A percentile compares a stretch with the other conserved stretches of the same genome.
phyloP scores from a whole-genome alignment of 2,329 filamentous ascomycete genomes.

The Xylariaceae sp. region DNA sequence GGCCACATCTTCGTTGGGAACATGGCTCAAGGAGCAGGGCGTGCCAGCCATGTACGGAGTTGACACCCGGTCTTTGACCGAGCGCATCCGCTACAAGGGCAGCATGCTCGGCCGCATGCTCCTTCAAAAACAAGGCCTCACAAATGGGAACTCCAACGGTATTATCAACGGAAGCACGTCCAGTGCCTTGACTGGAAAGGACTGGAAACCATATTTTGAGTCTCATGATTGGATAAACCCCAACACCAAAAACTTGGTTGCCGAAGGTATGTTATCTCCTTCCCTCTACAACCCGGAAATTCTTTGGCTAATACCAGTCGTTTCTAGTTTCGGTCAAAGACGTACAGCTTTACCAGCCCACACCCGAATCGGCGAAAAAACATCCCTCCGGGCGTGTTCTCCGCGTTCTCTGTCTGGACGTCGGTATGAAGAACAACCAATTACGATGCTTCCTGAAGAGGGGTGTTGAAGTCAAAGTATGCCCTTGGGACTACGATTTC shows the following conservation, averaged over 20 bases:
- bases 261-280: slow-evolving; percentile 68
- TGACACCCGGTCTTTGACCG: slow-evolving; percentile 88
- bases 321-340: slow-evolving; percentile 76
- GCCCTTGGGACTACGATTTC: slow-evolving; percentile 95
- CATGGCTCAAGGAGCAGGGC: slow-evolving; percentile 94
- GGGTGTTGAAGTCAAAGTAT: slow-evolving; percentile 88
- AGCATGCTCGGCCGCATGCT: slow-evolving; percentile 94
- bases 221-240: slow-evolving; percentile 84
- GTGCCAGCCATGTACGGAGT: slow-evolving; percentile 92
- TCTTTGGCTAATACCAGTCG: slow-evolving; percentile 31
- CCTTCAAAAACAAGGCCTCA: slow-evolving; percentile 54
- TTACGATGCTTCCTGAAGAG: slow-evolving; percentile 85
- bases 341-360: slow-evolving; percentile 79
- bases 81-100: slow-evolving; percentile 87
- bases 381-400: slow-evolving; percentile 84
- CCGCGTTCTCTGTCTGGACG: slow-evolving; percentile 87
- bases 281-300: slow-evolving; percentile 8
- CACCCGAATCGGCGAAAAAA: slow-evolving; percentile 63
- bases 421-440: slow-evolving; percentile 98
- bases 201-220: slow-evolving; percentile 61
- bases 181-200: slow-evolving; percentile 35
- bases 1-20: slow-evolving; percentile 80
- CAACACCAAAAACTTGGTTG: slow-evolving; percentile 87
- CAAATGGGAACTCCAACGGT: slow-evolving; percentile 39
- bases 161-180: slow-evolving; percentile 36